phyloP scores from a whole-genome alignment of 257 asterid genomes.

The Nicotiana tabacum region DNA sequence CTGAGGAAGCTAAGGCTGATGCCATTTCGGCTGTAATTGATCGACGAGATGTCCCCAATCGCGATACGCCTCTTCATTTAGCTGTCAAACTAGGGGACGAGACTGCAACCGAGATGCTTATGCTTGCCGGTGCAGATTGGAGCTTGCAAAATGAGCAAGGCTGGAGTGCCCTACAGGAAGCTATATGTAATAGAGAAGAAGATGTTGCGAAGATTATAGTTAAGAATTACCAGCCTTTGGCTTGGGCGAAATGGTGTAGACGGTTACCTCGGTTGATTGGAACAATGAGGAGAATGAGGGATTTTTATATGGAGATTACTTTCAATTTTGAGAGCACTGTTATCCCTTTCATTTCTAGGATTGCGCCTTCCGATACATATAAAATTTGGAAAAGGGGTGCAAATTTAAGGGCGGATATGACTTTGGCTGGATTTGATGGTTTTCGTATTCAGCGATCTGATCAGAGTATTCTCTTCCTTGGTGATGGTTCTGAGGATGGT shows the following conservation, averaged over 20 bases:
- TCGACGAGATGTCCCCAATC: conserved; percentile 84
- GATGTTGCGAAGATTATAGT: conserved; percentile 81
- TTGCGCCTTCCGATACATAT: conserved; percentile 92
- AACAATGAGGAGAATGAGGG: conserved; percentile 93
- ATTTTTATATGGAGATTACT: conserved; percentile 91
- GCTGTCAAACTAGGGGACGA: conserved; percentile 88
- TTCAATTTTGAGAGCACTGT: conserved; percentile 93
- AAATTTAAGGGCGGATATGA: conserved; percentile 89
- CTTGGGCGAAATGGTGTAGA: conserved; percentile 99
- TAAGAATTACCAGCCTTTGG: conserved; percentile 85
- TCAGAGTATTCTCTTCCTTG: conserved; percentile 84
- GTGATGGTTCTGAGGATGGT: conserved; percentile 90
- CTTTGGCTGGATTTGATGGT: conserved; percentile 93
- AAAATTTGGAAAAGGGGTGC: conserved; percentile 92
- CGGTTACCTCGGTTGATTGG: conserved; percentile 81
- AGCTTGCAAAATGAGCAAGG: conserved; percentile 96
- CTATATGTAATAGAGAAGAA: conserved; percentile 83
- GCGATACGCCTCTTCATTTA: conserved; percentile 86
- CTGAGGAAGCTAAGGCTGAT: conserved; percentile 87
- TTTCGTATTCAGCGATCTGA: conserved; percentile 79
- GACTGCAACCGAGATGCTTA: conserved; percentile 79
- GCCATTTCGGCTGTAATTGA: conserved; percentile 69
- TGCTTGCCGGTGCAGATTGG: conserved; percentile 98
- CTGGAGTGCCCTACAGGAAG: conserved; percentile 98
- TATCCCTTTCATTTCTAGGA: conserved; percentile 80